phyloP scores from a whole-genome alignment of 306 rosid genomes.

The Dalbergia cultrata region DNA sequence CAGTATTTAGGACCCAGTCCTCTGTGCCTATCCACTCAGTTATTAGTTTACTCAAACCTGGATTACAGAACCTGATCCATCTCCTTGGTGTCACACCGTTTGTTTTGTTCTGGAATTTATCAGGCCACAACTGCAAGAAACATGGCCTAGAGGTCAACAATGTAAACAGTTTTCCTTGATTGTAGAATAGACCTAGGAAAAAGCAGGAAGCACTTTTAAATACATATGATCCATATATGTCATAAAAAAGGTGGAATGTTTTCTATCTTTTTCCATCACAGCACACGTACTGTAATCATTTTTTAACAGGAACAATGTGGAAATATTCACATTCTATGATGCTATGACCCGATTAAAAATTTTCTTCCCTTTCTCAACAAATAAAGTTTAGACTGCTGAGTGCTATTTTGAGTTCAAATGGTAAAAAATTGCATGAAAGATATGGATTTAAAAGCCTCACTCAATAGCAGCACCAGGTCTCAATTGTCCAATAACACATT shows the following conservation, averaged over 20 bases:
- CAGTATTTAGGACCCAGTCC: constrained; percentile 90
- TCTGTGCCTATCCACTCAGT: constrained; percentile 84
- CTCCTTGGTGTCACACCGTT: constrained; percentile 99
- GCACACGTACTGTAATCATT: constrained; percentile 17
- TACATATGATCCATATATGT: constrained; percentile 6
- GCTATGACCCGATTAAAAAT: constrained; percentile 7
- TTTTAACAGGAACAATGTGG: constrained; percentile 18
- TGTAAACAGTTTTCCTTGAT: constrained; percentile 31
- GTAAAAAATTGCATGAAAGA: not conserved
- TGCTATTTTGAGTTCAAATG: constrained; percentile 5
- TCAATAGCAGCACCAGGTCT: constrained; percentile 36
- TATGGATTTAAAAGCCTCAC: constrained; percentile 27
- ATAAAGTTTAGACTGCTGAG: constrained; percentile 33
- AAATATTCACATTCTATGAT: constrained; percentile 25
- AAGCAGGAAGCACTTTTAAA: constrained; percentile 3
- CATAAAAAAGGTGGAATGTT: not conserved
- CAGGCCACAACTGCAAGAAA: constrained; percentile 91
- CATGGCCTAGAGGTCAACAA: constrained; percentile 44
- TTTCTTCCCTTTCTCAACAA: constrained; percentile 12
- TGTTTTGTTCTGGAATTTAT: constrained; percentile 96
- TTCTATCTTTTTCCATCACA: not conserved
- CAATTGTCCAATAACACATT: constrained; percentile 34
- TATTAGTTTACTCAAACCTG: constrained; percentile 77
- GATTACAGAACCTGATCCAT: constrained; percentile 97
- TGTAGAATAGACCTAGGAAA: constrained; percentile 33